These are phyloP conservation scores for Lobosporangium transversale DNA, from an alignment of 192 early-diverging fungal genomes.

Conservation along the genomic window DNA sequence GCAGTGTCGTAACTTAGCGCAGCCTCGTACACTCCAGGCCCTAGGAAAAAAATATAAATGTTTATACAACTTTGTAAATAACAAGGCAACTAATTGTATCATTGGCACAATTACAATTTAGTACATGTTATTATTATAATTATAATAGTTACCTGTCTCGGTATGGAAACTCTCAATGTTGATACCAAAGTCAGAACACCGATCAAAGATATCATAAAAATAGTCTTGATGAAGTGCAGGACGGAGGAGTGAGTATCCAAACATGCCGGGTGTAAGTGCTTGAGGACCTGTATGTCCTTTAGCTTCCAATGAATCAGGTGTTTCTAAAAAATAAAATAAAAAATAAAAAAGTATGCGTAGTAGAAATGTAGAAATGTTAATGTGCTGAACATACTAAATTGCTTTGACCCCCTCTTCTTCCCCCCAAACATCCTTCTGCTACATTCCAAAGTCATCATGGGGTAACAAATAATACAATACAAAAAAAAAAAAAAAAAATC, in stretches of 20 bases:
- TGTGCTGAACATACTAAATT: no score
- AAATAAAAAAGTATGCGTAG: neutral
- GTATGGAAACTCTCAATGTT: slow-evolving; percentile 83
- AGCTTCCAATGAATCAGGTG: slow-evolving; percentile 65
- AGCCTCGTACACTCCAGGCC: slow-evolving; percentile 85
- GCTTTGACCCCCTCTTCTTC: no score
- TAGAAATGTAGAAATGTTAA: no score
- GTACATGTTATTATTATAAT: neutral
- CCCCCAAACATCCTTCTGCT: no score
- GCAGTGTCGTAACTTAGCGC: slow-evolving; percentile 73
- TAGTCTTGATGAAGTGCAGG: slow-evolving; percentile 73
- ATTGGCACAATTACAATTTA: neutral
- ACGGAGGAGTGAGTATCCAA: slow-evolving; percentile 80
- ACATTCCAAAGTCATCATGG: no score
- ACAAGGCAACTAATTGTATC: no score
- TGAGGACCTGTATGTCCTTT: slow-evolving; percentile 68
- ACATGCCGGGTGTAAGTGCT: slow-evolving; percentile 83
- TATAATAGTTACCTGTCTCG: slow-evolving; percentile 66
- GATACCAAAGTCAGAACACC: slow-evolving; percentile 64
- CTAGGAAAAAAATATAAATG: slow-evolving; percentile 25
- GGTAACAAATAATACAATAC: no score
- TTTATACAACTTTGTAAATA: neutral
- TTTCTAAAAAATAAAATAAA: slow-evolving; percentile 60
- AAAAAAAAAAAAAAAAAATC: neutral
- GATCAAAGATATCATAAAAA: slow-evolving; percentile 76